Evolutionary conservation across 225 moss, liverwort and hornwort species (phyloP).

Genomic region (Neckera pumila): DNA sequence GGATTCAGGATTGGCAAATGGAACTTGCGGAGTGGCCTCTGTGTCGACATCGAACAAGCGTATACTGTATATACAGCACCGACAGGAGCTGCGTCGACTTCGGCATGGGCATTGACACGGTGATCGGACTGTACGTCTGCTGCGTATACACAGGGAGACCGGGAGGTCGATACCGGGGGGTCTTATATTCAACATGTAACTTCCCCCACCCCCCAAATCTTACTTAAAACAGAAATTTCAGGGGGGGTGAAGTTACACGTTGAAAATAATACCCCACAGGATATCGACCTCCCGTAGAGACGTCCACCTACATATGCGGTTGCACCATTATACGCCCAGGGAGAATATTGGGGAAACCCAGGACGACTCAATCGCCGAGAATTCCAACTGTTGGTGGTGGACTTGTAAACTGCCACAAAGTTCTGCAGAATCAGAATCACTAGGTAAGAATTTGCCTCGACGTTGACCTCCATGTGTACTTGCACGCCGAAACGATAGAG

Average conservation of each 20-base stretch:
- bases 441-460: not conserved
- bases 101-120: not conserved
- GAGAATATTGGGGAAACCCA: too few species aligned
- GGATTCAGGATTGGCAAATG: not conserved
- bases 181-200: too few species aligned
- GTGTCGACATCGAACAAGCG: not conserved
- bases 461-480: not conserved
- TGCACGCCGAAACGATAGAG: not conserved
- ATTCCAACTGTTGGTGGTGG: not conserved
- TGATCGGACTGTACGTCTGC: not conserved
- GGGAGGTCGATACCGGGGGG: too few species aligned
- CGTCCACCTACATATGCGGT: not conserved
- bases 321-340: not conserved
- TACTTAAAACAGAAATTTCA: too few species aligned
- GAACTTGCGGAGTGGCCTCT: not conserved
- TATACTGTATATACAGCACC: too few species aligned
- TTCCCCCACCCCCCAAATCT: too few species aligned
- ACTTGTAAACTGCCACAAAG: not conserved
- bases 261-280: too few species aligned
- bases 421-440: not conserved
- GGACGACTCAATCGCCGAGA: too few species aligned
- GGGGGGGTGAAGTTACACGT: too few species aligned
- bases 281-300: too few species aligned
- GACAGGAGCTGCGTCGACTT: not conserved
- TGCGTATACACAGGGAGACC: too few species aligned